Evolutionary conservation across 768 basidiomycete genomes (phyloP), one percentile per base, ranked within the genome.

Genomic region (Lyophyllum semitale): DNA sequence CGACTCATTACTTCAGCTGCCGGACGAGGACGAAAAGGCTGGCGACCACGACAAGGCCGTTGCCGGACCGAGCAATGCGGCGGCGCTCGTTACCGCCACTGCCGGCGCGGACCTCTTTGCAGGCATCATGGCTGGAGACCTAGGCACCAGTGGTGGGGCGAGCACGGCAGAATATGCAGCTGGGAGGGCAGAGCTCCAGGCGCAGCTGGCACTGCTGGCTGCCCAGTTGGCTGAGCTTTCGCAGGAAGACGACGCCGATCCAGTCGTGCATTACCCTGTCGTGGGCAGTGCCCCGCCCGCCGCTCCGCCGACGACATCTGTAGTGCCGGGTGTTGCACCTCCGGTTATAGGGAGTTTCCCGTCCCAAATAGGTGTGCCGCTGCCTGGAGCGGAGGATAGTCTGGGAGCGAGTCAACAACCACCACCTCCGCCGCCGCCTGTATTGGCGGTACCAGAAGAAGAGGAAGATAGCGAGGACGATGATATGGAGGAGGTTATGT

Each of bases 161-260:
- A 30, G 17, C 5, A 44, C 9, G 32, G 40, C 30, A n/a, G 51
- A 55, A 13, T 40, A 58, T 43, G 29, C 59, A 4, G 55, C 53
- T 30, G 54, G 55, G 11, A 78, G 90, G 17, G 88, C 89, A 32
- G 82, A 85, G 50, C 67, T 91, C 50, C 89, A 91, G 63, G 88
- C 86, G 0, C 87, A 87, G 59, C 75, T 91, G 41, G 88, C 84
- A 2, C 75, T 91, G 27, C 66, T 91, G 51, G 87, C 89, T 4
- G 86, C 84, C 0, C 90, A 91, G 63, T 66, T 92, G 23, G 80
- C 82, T 23, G 89, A 89, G 65, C 74, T 90, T 44, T 84, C 81
- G 13, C 80, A 83, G 48, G 71, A 69, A 23, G 74, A 76, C 30
- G 72, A 73, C 29, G 67, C 58, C 13, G 54, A 55, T 45, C 42